phyloP scores from a whole-genome alignment of 352 stramenopile species.

The Globisporangium irregulare region DNA sequence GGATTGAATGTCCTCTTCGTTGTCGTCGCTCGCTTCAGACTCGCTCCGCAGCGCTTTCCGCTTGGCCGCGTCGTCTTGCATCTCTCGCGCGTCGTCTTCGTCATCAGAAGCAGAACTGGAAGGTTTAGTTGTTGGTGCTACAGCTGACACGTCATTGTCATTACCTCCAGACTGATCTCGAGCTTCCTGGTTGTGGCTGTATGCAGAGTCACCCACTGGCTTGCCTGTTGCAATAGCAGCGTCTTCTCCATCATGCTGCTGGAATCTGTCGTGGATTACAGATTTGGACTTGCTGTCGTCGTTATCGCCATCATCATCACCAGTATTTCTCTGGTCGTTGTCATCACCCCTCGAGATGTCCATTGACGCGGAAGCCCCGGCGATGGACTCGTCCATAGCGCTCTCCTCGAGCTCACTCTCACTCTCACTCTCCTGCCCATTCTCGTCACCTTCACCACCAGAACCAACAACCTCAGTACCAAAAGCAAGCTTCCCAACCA shows the following conservation, averaged over 20 bases:
- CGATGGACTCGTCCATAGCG: slow-evolving; percentile 38
- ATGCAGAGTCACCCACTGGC: background rate
- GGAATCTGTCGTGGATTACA: background rate
- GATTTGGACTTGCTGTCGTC: background rate
- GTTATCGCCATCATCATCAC: background rate
- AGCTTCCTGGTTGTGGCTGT: background rate
- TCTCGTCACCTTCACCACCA: background rate
- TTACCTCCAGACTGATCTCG: background rate
- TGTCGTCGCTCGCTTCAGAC: slow-evolving; percentile 50
- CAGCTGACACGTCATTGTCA: background rate
- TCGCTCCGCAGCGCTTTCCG: slow-evolving; percentile 38
- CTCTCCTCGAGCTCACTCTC: slow-evolving; percentile 38
- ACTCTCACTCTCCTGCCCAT: slow-evolving; percentile 21
- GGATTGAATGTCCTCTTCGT: slow-evolving; percentile 63
- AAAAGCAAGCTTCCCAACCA: background rate
- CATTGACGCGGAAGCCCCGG: slow-evolving; percentile 32
- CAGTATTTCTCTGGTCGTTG: slow-evolving; percentile 1
- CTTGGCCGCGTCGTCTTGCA: slow-evolving; percentile 38
- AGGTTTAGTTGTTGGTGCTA: background rate
- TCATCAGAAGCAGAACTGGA: background rate
- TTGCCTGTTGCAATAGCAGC: background rate
- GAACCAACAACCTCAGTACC: background rate
- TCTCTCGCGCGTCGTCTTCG: slow-evolving; percentile 13
- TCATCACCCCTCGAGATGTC: slow-evolving; percentile 20
- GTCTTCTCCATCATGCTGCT: background rate